Evolutionary conservation across 148 eudicot genomes (phyloP).

Genomic region (Simmondsia chinensis): DNA sequence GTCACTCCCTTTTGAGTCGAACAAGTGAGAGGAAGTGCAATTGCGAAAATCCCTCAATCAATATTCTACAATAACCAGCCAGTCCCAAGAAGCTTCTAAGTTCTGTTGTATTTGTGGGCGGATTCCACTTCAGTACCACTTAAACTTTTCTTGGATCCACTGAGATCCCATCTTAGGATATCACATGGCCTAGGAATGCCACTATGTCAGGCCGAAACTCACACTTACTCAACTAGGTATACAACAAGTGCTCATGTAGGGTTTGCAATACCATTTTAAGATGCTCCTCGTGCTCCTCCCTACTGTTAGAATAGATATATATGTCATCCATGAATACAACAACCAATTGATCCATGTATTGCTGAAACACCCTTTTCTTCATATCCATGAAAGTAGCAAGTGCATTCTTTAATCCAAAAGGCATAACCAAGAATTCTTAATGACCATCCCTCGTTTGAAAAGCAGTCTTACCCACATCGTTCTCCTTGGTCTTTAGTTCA

Average conservation of each 20-base stretch:
- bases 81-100: not conserved
- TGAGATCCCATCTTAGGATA: too few relatives aligned
- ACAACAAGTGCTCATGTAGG: not conserved
- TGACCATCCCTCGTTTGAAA: not conserved
- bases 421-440: too few relatives aligned
- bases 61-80: not conserved
- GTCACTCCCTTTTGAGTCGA: not conserved
- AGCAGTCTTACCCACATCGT: not conserved
- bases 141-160: too few relatives aligned
- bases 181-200: too few relatives aligned
- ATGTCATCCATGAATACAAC: not conserved
- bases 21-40: not conserved
- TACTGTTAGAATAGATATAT: too few relatives aligned
- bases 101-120: too few relatives aligned
- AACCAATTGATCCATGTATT: not conserved
- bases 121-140: too few relatives aligned
- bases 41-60: not conserved
- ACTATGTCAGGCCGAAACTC: constrained; percentile 1
- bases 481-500: not conserved
- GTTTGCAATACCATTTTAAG: not conserved
- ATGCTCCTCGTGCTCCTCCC: not conserved
- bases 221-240: not conserved
- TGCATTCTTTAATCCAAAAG: not conserved
- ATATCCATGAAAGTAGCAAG: not conserved
- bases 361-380: not conserved